Percentiles rank a stretch among this genome's conserved stretches.
Evolutionary conservation across 208 protist species (phyloP).

Genomic region (Leishmania tropica): DNA sequence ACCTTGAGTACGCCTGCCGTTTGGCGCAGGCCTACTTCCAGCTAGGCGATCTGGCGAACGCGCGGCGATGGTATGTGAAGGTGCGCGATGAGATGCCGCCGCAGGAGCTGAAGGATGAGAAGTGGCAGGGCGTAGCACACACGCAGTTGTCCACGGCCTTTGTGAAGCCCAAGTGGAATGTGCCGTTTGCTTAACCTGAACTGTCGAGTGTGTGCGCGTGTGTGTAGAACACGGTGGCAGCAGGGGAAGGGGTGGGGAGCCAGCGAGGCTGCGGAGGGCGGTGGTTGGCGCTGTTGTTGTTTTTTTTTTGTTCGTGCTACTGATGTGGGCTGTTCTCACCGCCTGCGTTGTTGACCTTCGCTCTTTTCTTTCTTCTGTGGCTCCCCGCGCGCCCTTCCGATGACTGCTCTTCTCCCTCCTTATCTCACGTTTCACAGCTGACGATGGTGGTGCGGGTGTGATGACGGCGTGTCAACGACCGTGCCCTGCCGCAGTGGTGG

Average conservation of each 20-base stretch:
- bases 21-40: conserved; percentile 86
- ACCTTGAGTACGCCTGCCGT: conserved; percentile 80
- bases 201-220: not conserved
- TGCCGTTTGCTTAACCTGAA: conserved; percentile 71
- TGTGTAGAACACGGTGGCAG: no score
- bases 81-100: conserved; percentile 88
- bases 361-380: not conserved
- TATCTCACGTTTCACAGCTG: not conserved
- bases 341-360: not conserved
- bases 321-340: not conserved
- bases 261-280: not conserved
- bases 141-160: conserved; percentile 84
- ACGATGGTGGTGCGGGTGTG: not conserved
- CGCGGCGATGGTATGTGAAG: conserved; percentile 81
- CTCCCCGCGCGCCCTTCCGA: not conserved
- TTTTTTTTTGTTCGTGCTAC: conserved; percentile 10
- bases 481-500: not conserved
- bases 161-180: conserved; percentile 75
- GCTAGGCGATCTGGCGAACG: conserved; percentile 66
- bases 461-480: not conserved
- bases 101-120: conserved; percentile 68
- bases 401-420: not conserved
- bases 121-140: conserved; percentile 82
- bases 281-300: not conserved
- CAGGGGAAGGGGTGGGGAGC: not conserved